Base-by-base conservation (phyloP, 2,329 filamentous ascomycete genomes). In the Sphaceloma murrayae region DNA sequence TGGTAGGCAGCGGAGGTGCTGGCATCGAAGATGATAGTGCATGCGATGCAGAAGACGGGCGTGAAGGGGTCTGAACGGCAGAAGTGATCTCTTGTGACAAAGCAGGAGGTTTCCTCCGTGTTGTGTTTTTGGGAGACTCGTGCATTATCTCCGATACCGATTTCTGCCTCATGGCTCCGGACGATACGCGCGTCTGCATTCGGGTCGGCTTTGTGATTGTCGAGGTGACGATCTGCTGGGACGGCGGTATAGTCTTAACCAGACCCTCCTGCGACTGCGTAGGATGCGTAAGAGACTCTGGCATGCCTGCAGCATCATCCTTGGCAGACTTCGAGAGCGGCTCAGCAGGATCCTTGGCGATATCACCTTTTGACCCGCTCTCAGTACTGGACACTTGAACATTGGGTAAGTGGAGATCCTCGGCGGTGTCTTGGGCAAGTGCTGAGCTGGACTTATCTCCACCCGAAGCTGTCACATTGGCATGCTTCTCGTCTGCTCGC, bases 111-210 rank as follows among this genome's bases (percentile, higher is more conserved):
- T 10, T 70, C 63, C 14, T 62, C 53, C 34, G 84, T 86, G 45
- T 19, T 17, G 24, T 34, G 14, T 14, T 29, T 17, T 32, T 51
- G 7, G 74, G 68, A 13, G 69, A 71, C 48, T 77, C 77, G 43
- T 76, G 78, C 4, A 85, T 67, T 31, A 85, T 82, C 58, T 85
- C 82, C 13, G 77, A 80, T 3, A 84, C 78, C 4, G 80, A 83
- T 56, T 84, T 85, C 43, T 81, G 77, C 49, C 76, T 71, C 53
- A 85, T 77, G 2, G 78, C 76, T 31, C 80, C 81, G 7, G 82
- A 83, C 2, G 78, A 77, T 16, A 83, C 77, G 52, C 80, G 66
- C 1, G 80, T 85, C 8, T 78, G 80, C 65, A 81, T 81, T 21
- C 78, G 71, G 52, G 47, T 50, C n/a, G 48, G 22, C 11, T 46